These are phyloP conservation scores for Kluyveromyces sp. DNA, from an alignment of 1,139 yeast genomes.

Conservation along the genomic window DNA sequence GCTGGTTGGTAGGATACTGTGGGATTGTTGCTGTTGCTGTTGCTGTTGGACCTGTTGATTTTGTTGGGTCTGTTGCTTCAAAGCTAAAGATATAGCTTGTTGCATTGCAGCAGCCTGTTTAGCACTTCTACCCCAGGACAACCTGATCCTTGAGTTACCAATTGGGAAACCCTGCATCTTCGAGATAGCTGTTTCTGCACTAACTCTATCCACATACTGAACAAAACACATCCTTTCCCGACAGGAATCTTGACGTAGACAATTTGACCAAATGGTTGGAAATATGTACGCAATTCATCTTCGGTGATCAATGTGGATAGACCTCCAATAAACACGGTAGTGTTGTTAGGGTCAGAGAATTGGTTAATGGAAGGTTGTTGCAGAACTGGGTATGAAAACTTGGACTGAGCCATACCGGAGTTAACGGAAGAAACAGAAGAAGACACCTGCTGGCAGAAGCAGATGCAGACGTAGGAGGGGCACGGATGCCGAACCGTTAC, in stretches of 20 bases:
- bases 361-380: constrained; percentile 38
- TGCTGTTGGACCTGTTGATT: constrained; percentile 19
- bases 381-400: constrained; percentile 21
- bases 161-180: constrained; percentile 91
- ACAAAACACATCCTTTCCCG: constrained; percentile 91
- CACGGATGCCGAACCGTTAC: constrained; percentile 1
- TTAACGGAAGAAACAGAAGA: neutral
- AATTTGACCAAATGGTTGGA: constrained; percentile 79
- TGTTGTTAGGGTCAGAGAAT: constrained; percentile 70
- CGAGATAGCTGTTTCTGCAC: constrained; percentile 84
- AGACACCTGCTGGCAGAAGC: constrained; percentile 10
- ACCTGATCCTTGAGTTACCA: constrained; percentile 75
- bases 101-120: constrained; percentile 14
- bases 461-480: constrained; percentile 1
- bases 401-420: constrained; percentile 13
- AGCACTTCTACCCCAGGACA: constrained; percentile 75
- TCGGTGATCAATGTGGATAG: constrained; percentile 69
- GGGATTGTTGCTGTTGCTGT: constrained; percentile 9
- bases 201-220: constrained; percentile 66
- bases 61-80: constrained; percentile 15
- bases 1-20: constrained; percentile 10
- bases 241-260: constrained; percentile 82
- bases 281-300: constrained; percentile 62
- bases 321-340: constrained; percentile 95
- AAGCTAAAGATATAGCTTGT: constrained; percentile 11